Conservation (phyloP, 148 eudicot species). For the Persicaria tinctoria region DNA sequence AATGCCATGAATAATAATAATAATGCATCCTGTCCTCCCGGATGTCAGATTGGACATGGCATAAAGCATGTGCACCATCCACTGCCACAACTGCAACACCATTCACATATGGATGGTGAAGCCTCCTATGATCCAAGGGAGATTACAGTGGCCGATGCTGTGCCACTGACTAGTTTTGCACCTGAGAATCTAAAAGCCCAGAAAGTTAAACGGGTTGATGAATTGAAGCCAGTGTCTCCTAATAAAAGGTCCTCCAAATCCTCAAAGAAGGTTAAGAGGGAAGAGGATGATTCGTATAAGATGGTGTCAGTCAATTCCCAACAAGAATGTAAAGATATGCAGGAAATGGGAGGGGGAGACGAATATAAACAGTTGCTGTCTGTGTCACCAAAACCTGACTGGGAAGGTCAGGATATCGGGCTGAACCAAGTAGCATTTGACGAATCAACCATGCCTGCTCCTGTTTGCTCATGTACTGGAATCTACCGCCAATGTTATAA, state of each 20-base stretch:
- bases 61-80: conserved; percentile 65
- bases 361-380: background rate
- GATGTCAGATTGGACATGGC: conserved; percentile 56
- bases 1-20: conserved; percentile 33
- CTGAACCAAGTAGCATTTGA: conserved; percentile 77
- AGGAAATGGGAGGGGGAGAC: conserved; percentile 25
- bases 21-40: conserved; percentile 52
- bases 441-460: conserved; percentile 80
- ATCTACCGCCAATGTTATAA: conserved; percentile 74
- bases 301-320: conserved; percentile 30
- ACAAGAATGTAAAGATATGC: conserved; percentile 41
- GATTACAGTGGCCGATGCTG: conserved; percentile 29
- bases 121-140: conserved; percentile 43
- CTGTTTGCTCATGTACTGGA: conserved; percentile 90
- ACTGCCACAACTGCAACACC: conserved; percentile 39
- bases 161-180: conserved; percentile 35
- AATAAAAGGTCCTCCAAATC: conserved; percentile 45
- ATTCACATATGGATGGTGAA: conserved; percentile 26
- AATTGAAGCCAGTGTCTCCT: conserved; percentile 32
- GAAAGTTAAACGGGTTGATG: conserved; percentile 45
- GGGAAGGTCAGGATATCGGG: conserved; percentile 75
- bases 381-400: conserved; percentile 37
- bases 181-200: conserved; percentile 48
- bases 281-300: conserved; percentile 48
- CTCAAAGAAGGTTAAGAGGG: conserved; percentile 42